Percentiles rank a stretch among this genome's conserved stretches.
Evolutionary conservation across 345 rosid species (phyloP).

Genomic region (Eucalyptus tenuipes): DNA sequence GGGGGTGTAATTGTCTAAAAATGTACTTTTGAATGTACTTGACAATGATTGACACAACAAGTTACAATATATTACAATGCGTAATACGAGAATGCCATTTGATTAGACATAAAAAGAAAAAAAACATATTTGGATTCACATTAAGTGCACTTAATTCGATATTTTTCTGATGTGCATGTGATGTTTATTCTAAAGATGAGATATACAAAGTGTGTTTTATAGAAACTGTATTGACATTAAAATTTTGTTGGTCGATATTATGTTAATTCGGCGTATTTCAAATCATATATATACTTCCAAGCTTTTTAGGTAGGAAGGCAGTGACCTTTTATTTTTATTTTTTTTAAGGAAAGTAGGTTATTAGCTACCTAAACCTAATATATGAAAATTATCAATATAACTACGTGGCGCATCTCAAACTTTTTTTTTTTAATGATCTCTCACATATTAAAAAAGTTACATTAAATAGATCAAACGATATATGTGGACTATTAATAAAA

Average conservation of each 20-base stretch:
- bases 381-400: not conserved
- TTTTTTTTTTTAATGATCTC: not conserved
- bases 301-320: not conserved
- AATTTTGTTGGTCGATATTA: not conserved
- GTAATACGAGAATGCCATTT: not conserved
- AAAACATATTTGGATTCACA: not conserved
- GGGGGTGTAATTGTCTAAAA: not conserved
- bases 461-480: not conserved
- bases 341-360: not conserved
- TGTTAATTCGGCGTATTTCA: not conserved
- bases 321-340: not conserved
- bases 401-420: not conserved
- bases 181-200: not conserved
- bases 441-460: not conserved
- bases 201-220: not conserved
- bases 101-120: not conserved
- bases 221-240: not conserved
- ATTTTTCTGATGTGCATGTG: not conserved
- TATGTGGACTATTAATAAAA: not conserved
- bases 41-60: not conserved
- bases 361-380: not conserved
- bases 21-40: not conserved
- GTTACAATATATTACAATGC: not conserved
- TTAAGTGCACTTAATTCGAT: not conserved
- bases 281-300: not conserved